Conservation (phyloP, 768 basidiomycete species). For the Auricularia sp. region DNA sequence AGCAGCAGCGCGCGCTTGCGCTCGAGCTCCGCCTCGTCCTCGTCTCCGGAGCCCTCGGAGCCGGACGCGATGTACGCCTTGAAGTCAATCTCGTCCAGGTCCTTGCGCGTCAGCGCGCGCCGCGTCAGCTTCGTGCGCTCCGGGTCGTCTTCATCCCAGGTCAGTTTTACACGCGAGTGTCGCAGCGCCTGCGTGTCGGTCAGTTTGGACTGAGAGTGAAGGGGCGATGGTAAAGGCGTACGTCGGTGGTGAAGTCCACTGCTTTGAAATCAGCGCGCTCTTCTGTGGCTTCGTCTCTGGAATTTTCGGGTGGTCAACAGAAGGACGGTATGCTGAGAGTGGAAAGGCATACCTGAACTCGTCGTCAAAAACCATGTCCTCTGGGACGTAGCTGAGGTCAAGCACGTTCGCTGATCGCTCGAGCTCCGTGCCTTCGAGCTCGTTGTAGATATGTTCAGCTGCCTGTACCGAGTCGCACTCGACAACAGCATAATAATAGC, state of each 20-base stretch:
- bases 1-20: slow-evolving; percentile 71
- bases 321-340: neutral
- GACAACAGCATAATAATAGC: slow-evolving; percentile 92
- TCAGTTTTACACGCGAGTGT: slow-evolving; percentile 94
- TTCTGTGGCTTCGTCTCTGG: slow-evolving; percentile 76
- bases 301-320: neutral
- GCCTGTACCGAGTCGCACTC: slow-evolving; percentile 73
- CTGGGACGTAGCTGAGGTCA: slow-evolving; percentile 88
- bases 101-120: slow-evolving; percentile 64
- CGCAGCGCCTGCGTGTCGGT: slow-evolving; percentile 62
- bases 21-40: slow-evolving; percentile 47
- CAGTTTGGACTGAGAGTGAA: neutral
- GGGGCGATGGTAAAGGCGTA: slow-evolving; percentile 18
- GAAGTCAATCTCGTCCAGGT: slow-evolving; percentile 90
- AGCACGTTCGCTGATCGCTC: slow-evolving; percentile 95
- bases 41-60: slow-evolving; percentile 37
- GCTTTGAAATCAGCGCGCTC: slow-evolving; percentile 49
- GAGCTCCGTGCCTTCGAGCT: slow-evolving; percentile 89
- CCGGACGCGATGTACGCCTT: slow-evolving; percentile 63
- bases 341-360: slow-evolving; percentile 47
- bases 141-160: slow-evolving; percentile 97
- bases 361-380: slow-evolving; percentile 76
- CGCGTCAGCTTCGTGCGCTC: slow-evolving; percentile 74
- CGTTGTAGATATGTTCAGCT: slow-evolving; percentile 68
- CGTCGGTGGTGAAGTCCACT: slow-evolving; percentile 88